Evolutionary conservation across 805 yeast genomes (phyloP).

Genomic region (Schwanniomyces yamadae): DNA sequence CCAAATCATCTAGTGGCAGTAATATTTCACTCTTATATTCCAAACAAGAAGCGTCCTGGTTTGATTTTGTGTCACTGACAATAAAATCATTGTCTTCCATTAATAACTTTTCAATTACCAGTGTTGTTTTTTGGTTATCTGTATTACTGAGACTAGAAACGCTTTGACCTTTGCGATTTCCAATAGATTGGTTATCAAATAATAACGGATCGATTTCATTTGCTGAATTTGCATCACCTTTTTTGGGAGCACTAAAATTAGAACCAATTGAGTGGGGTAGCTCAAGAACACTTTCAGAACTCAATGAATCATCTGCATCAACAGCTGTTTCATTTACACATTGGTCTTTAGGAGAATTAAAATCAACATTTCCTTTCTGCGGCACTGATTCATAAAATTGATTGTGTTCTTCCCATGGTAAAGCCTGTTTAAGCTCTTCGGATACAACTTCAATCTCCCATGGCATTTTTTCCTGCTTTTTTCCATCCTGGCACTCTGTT

Average conservation of each 20-base stretch:
- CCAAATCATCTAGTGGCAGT: constrained; percentile 5
- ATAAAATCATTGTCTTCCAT: constrained; percentile 1
- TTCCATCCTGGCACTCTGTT: neutral
- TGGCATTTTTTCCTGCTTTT: constrained; percentile 9
- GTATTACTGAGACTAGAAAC: no score
- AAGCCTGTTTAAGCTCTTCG: neutral
- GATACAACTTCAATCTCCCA: constrained; percentile 13
- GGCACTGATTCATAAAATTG: no score
- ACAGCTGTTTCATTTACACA: neutral
- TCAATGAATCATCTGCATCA: no score
- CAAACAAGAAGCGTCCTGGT: neutral
- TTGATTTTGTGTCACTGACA: neutral
- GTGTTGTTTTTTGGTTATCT: neutral
- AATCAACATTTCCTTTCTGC: neutral
- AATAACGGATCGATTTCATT: no score
- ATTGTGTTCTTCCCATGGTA: constrained; percentile 2
- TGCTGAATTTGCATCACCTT: no score
- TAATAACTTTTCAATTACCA: neutral
- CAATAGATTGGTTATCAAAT: no score
- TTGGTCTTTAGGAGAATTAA: no score
- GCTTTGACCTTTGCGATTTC: no score
- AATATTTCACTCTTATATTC: neutral
- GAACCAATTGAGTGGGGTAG: no score
- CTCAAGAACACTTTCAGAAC: no score
- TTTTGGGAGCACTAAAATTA: no score